Conservation (phyloP, 352 stramenopile genomes). For the Globisporangium ultimum region DNA sequence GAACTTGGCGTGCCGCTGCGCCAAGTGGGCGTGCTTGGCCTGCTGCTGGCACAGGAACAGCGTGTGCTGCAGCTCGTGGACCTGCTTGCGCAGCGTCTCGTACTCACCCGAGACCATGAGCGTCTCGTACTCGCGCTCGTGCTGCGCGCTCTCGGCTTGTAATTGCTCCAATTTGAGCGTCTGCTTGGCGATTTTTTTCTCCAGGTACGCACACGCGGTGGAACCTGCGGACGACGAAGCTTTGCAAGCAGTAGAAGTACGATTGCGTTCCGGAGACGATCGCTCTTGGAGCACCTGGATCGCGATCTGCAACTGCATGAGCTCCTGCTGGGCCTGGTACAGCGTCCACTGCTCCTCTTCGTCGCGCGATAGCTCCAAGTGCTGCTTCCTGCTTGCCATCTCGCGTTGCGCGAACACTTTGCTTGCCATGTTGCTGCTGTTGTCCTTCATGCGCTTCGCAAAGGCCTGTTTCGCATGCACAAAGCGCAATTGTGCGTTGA, state of each 20-base stretch:
- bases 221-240: constrained; percentile 14
- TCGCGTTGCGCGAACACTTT: constrained; percentile 14
- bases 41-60: constrained; percentile 63
- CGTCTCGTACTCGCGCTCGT: constrained; percentile 33
- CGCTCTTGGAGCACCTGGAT: constrained; percentile 37
- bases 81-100: constrained; percentile 43
- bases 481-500: constrained; percentile 38
- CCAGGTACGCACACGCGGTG: constrained; percentile 38
- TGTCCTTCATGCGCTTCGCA: constrained; percentile 32
- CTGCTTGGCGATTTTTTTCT: constrained; percentile 45
- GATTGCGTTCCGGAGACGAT: not conserved
- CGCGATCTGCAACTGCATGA: constrained; percentile 53
- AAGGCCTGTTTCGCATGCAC: constrained; percentile 49
- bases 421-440: not conserved
- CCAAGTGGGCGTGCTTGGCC: constrained; percentile 38
- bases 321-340: constrained; percentile 52
- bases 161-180: constrained; percentile 36
- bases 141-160: constrained; percentile 23
- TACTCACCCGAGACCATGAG: constrained; percentile 38
- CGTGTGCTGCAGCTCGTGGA: constrained; percentile 67
- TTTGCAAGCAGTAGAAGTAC: constrained; percentile 7
- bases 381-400: constrained; percentile 35
- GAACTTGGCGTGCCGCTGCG: constrained; percentile 29
- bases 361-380: constrained; percentile 40
- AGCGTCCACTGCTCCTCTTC: constrained; percentile 58